These are phyloP conservation scores for Piper betle DNA, from an alignment of 164 flowering plant genomes.

Conservation along the genomic window DNA sequence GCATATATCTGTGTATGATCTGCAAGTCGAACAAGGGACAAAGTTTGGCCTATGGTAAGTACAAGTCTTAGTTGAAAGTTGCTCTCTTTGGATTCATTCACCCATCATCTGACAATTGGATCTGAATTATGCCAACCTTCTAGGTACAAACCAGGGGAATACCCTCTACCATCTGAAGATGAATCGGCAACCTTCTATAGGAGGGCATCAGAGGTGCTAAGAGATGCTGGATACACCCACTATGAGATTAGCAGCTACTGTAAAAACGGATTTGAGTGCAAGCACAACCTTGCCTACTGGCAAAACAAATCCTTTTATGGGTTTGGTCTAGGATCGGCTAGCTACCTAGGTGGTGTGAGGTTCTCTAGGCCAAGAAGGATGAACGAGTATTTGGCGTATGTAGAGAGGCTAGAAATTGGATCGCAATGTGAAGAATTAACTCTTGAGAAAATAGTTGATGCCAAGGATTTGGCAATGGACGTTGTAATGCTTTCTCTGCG, in stretches of 20 bases:
- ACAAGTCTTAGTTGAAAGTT: too few relatives aligned
- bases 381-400: slow-evolving; percentile 50
- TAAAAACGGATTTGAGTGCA: slow-evolving; percentile 60
- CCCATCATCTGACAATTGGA: neutral
- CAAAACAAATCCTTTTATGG: slow-evolving; percentile 62
- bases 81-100: neutral
- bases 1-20: slow-evolving; percentile 86
- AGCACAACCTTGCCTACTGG: slow-evolving; percentile 84
- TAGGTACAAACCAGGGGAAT: slow-evolving; percentile 87
- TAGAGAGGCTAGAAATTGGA: slow-evolving; percentile 48
- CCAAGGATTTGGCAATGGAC: slow-evolving; percentile 58
- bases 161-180: slow-evolving; percentile 75
- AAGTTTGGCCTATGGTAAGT: slow-evolving; percentile 80
- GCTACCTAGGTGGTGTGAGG: slow-evolving; percentile 50
- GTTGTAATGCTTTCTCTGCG: slow-evolving; percentile 80
- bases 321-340: slow-evolving; percentile 88
- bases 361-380: slow-evolving; percentile 78
- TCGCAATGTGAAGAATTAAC: slow-evolving; percentile 5
- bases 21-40: slow-evolving; percentile 90
- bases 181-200: slow-evolving; percentile 72
- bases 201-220: slow-evolving; percentile 52
- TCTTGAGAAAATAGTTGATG: slow-evolving; percentile 14
- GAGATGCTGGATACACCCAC: slow-evolving; percentile 58
- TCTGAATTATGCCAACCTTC: neutral
- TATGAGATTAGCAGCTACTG: slow-evolving; percentile 87